These are phyloP conservation scores for Terana coerulea DNA, from an alignment of 768 basidiomycete species.

Conservation along the genomic window DNA sequence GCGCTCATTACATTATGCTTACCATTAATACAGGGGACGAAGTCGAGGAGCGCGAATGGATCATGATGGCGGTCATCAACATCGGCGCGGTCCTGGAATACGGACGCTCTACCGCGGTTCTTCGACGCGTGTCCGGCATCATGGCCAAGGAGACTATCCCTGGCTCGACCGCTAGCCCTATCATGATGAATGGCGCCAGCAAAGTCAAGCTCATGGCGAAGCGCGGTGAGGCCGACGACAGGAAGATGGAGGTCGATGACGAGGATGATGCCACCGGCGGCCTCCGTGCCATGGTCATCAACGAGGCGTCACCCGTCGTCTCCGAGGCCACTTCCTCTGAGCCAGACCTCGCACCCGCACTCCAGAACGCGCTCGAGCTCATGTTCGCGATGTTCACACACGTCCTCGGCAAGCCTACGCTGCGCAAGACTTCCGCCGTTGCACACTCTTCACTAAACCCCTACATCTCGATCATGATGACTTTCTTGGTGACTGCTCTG, in stretches of 20 bases:
- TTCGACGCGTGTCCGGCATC: constrained; percentile 59
- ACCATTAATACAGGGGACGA: constrained; percentile 20
- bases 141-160: constrained; percentile 27
- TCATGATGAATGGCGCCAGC: constrained; percentile 43
- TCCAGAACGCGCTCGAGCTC: constrained; percentile 75
- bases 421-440: constrained; percentile 50
- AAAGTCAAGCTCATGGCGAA: constrained; percentile 33
- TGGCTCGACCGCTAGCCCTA: constrained; percentile 37
- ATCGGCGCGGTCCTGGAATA: constrained; percentile 84
- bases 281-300: constrained; percentile 17
- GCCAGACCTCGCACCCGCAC: constrained; percentile 54
- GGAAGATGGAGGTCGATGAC: constrained; percentile 65
- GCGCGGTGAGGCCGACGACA: constrained; percentile 38
- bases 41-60: constrained; percentile 86
- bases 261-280: constrained; percentile 28
- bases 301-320: constrained; percentile 30
- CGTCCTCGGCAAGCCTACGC: constrained; percentile 60
- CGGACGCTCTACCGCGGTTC: constrained; percentile 66
- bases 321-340: constrained; percentile 28
- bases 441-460: constrained; percentile 66
- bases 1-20: background rate
- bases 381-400: constrained; percentile 74
- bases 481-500: constrained; percentile 78
- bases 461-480: constrained; percentile 81
- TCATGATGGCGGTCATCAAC: constrained; percentile 92